Conservation (phyloP, 1,284 basidiomycete genomes). For the Pyrrhoderma noxium region DNA sequence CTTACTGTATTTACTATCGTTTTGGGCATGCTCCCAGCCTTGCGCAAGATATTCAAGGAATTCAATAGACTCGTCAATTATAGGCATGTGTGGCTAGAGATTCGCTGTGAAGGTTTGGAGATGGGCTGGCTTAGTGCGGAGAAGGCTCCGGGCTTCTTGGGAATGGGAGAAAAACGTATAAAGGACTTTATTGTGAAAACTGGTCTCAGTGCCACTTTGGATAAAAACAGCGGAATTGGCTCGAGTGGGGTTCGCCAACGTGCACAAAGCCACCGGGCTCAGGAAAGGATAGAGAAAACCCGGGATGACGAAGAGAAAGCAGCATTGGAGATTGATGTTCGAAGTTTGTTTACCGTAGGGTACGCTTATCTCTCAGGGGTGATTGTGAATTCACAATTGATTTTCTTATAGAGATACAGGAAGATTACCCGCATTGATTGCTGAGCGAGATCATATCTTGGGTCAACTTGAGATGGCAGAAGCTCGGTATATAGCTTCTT, state of each 20-base stretch:
- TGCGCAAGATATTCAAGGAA: constrained; percentile 60
- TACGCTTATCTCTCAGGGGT: constrained; percentile 27
- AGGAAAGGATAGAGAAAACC: constrained; percentile 34
- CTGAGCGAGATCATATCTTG: constrained; percentile 64
- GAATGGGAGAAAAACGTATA: constrained; percentile 64
- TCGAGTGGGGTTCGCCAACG: constrained; percentile 7
- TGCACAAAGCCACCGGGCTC: too few relatives aligned
- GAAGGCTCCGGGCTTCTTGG: constrained; percentile 51
- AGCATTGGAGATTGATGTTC: constrained; percentile 52
- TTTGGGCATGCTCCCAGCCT: constrained; percentile 53
- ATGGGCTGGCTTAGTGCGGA: constrained; percentile 65
- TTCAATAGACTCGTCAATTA: constrained; percentile 50
- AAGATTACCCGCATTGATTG: constrained; percentile 55
- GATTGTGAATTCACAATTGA: too few relatives aligned
- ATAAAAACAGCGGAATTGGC: constrained; percentile 22
- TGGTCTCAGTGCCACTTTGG: constrained; percentile 53
- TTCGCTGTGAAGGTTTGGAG: constrained; percentile 60
- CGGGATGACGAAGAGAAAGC: constrained; percentile 38
- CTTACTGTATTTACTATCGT: constrained; percentile 54
- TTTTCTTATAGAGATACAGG: constrained; percentile 50
- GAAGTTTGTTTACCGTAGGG: constrained; percentile 69
- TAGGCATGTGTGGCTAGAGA: constrained; percentile 50
- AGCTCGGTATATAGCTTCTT: constrained; percentile 68
- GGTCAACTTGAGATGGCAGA: constrained; percentile 74
- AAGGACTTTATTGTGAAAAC: constrained; percentile 61